Evolutionary conservation across 1,284 basidiomycete species (phyloP).

Genomic region (Ceratobasidium sp.): DNA sequence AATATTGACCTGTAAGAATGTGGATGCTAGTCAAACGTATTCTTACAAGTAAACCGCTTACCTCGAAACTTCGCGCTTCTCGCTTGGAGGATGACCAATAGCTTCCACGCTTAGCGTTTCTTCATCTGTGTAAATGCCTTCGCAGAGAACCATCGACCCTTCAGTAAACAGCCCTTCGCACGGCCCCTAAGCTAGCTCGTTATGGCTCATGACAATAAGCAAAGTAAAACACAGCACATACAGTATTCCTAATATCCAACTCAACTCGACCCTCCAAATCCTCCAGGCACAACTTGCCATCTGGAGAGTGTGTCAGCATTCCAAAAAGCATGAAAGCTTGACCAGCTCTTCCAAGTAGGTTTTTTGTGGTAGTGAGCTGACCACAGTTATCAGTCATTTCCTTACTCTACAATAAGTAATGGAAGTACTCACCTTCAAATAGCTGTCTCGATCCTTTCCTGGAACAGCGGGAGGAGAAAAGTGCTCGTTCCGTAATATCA

Average conservation of each 20-base stretch:
- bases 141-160: slow-evolving; percentile 92
- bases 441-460: slow-evolving; percentile 80
- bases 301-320: slow-evolving; percentile 88
- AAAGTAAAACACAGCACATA: slow-evolving; percentile 52
- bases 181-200: slow-evolving; percentile 74
- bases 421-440: slow-evolving; percentile 72
- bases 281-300: slow-evolving; percentile 90
- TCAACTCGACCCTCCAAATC: slow-evolving; percentile 92
- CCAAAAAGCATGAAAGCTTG: slow-evolving; percentile 93
- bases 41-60: slow-evolving; percentile 50
- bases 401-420: slow-evolving; percentile 7
- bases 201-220: not conserved
- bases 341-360: slow-evolving; percentile 89
- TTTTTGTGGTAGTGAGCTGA: slow-evolving; percentile 94
- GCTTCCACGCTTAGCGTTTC: slow-evolving; percentile 88
- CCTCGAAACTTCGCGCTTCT: slow-evolving; percentile 82
- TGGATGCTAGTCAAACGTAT: not conserved
- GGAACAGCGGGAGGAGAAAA: slow-evolving; percentile 93
- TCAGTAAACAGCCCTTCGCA: slow-evolving; percentile 98
- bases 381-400: slow-evolving; percentile 33
- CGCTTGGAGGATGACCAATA: slow-evolving; percentile 96
- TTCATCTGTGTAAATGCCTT: slow-evolving; percentile 96
- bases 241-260: slow-evolving; percentile 88
- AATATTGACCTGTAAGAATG: slow-evolving; percentile 72
- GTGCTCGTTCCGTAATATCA: slow-evolving; percentile 91